phyloP scores from a whole-genome alignment of 306 rosid genomes.

The Cyamopsis tetragonoloba region DNA sequence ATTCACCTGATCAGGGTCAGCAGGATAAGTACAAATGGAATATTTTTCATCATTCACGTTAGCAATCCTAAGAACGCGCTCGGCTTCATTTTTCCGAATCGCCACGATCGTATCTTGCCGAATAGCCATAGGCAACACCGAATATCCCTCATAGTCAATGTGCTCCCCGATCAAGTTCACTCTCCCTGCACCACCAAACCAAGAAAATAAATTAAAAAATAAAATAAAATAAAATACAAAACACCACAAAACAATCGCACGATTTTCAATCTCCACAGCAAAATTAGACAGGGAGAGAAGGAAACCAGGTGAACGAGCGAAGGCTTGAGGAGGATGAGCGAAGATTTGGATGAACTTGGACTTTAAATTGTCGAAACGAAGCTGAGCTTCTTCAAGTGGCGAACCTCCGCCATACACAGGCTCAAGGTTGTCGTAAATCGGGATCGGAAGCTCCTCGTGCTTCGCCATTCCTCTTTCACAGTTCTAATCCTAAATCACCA shows the following conservation, averaged over 20 bases:
- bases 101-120: conserved; percentile 90
- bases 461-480: conserved; percentile 45
- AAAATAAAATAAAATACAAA: background rate
- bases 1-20: conserved; percentile 78
- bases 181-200: conserved; percentile 56
- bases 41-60: conserved; percentile 67
- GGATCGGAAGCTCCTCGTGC: conserved; percentile 86
- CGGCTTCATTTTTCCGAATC: conserved; percentile 46
- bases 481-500: background rate
- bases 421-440: conserved; percentile 51
- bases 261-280: background rate
- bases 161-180: conserved; percentile 99
- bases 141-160: conserved; percentile 92
- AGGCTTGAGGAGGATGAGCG: conserved; percentile 55
- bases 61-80: conserved; percentile 61
- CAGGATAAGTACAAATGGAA: conserved; percentile 72
- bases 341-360: conserved; percentile 55
- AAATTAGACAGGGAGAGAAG: background rate
- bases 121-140: conserved; percentile 98
- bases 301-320: conserved; percentile 94
- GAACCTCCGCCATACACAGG: conserved; percentile 72
- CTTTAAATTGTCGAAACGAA: conserved; percentile 59
- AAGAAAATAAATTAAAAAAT: background rate
- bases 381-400: conserved; percentile 77
- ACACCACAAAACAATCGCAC: background rate